Evolutionary conservation across 2,329 filamentous ascomycete species (phyloP).

Genomic region (Orbilia javanica): DNA sequence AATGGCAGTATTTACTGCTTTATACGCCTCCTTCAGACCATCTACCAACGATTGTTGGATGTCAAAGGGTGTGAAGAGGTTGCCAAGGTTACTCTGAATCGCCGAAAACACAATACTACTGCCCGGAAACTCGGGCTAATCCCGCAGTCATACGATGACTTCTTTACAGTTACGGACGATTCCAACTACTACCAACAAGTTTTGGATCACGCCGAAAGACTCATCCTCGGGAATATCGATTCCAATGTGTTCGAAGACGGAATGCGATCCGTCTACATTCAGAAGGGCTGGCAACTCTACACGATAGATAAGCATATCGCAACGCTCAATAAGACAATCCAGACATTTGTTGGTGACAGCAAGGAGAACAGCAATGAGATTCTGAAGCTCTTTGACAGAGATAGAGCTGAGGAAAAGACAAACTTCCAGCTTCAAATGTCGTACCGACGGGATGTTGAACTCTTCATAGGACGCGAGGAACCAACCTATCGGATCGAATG

Average conservation of each 20-base stretch:
- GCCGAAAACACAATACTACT: conserved; percentile 80
- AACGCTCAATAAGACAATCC: conserved; percentile 82
- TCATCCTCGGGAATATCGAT: conserved; percentile 84
- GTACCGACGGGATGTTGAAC: conserved; percentile 61
- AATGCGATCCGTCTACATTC: conserved; percentile 89
- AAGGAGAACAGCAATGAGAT: conserved; percentile 89
- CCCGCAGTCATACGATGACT: conserved; percentile 78
- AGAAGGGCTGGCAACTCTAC: conserved; percentile 92
- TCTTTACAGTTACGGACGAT: conserved; percentile 77
- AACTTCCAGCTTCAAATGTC: conserved; percentile 62
- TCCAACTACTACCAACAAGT: conserved; percentile 88
- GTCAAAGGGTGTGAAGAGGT: conserved; percentile 83
- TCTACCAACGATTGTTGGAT: conserved; percentile 85
- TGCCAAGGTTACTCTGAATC: conserved; percentile 79
- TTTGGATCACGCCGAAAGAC: conserved; percentile 85
- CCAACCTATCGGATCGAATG: conserved; percentile 92
- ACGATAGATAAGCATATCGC: conserved; percentile 89
- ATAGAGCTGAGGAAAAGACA: conserved; percentile 68
- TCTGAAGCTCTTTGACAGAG: conserved; percentile 84
- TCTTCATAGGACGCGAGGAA: conserved; percentile 72
- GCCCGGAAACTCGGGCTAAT: conserved; percentile 86
- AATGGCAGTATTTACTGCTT: conserved; percentile 95
- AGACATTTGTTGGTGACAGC: conserved; percentile 84
- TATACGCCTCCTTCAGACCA: conserved; percentile 90
- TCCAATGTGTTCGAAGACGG: conserved; percentile 88